Evolutionary conservation across 805 yeast species (phyloP), one percentile per base, ranked within the genome.

Genomic region (Lachancea nothofagi): DNA sequence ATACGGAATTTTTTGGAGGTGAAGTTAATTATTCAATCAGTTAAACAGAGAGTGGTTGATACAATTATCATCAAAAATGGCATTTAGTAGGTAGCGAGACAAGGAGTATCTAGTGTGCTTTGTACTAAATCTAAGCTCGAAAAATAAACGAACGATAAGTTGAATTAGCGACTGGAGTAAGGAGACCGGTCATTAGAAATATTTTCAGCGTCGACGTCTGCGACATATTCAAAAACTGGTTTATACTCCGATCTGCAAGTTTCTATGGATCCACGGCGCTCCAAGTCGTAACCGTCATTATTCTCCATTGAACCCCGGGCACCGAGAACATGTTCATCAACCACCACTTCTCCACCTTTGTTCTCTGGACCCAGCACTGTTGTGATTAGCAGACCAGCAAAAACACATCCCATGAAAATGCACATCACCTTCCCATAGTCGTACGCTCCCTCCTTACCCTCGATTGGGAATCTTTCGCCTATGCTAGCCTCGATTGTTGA

Each of bases 401-500:
- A 74, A 2, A 78, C 83, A 51, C 79, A 71, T 18, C 81, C 84
- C 62, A 77, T 69, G 55, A 79, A 78, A 39, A 79, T 78, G 9
- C 81, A 73, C 84, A 79, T 79, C 18, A 76, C 80, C 45, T 66
- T 74, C 2, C 76, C 75, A 48, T 78, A 78, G 50, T 78, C 68
- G 47, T 65, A 74, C 29, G 59, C 60, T 22, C 51, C 61, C 15
- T 50, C 49, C 48, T 8, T 61, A 55, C 28, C 42, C 27, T 38
- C 72, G 69, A 19, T 47, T 37, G 76, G 76, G 65, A 77, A 78
- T 28, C 65, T 47, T 47, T 72, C 75, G 43, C 84, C 84, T 46
- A 79, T 70, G 15, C 77, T 75, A 22, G 80, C 63, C 60, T 79
- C 83, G 46, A 79, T 79, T n/a, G 85, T 79, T 0, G 83, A 74